A percentile compares a stretch with the other conserved stretches of the same genome.
phyloP scores from a whole-genome alignment of 2,329 filamentous ascomycete species.

The Epichloe gansuensis region DNA sequence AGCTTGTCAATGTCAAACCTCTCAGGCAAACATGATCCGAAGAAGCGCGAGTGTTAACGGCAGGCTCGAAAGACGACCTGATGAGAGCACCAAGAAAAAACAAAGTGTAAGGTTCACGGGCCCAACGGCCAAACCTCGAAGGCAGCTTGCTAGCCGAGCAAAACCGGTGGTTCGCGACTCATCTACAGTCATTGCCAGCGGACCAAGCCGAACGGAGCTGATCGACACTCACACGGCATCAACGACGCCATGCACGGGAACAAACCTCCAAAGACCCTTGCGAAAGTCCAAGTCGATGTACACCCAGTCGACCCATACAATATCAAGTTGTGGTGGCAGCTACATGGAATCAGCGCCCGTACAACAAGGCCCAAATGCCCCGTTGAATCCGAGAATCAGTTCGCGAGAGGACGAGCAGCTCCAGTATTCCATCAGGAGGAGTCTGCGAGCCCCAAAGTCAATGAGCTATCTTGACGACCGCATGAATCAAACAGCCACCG shows the following conservation, averaged over 20 bases:
- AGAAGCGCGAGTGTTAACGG: conserved; percentile 13
- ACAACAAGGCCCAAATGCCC: conserved; percentile 6
- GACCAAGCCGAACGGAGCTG: neutral
- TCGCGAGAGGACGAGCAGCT: conserved; percentile 20
- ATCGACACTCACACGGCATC: neutral
- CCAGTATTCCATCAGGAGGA: conserved; percentile 2
- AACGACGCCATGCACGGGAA: conserved; percentile 16
- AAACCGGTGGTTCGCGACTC: conserved; percentile 4
- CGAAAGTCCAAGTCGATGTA: conserved; percentile 46
- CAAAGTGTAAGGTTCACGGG: conserved; percentile 46
- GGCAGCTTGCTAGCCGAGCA: conserved; percentile 18
- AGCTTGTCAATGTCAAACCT: conserved; percentile 10
- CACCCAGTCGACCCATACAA: conserved; percentile 17
- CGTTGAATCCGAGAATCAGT: neutral
- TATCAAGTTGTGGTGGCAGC: conserved; percentile 2
- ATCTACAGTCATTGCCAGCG: neutral
- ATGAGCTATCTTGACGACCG: conserved; percentile 35
- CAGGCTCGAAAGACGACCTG: conserved; percentile 8
- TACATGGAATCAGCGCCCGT: conserved; percentile 3
- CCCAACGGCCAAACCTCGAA: conserved; percentile 17
- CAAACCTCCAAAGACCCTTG: conserved; percentile 36
- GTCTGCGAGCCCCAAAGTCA: conserved; percentile 38
- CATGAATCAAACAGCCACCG: neutral
- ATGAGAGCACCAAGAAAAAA: conserved; percentile 16
- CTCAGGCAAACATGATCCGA: conserved; percentile 12